Evolutionary conservation across 208 protist genomes (phyloP).

Genomic region (Crithidia mellificae): DNA sequence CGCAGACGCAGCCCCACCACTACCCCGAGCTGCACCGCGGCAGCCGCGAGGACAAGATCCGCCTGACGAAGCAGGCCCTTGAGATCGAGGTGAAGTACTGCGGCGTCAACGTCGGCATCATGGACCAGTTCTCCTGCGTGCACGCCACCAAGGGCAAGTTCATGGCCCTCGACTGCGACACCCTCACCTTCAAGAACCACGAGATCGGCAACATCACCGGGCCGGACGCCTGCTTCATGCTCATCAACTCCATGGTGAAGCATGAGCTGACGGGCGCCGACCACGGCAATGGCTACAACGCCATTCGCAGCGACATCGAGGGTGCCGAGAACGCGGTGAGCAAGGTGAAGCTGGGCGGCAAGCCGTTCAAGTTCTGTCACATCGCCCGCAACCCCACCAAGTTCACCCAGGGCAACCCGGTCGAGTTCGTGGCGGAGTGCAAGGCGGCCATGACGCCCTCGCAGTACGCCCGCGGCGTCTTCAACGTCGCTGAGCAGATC

Average conservation of each 20-base stretch:
- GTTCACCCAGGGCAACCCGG: constrained; percentile 52
- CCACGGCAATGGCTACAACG: constrained; percentile 55
- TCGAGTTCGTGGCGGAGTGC: constrained; percentile 54
- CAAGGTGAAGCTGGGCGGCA: constrained; percentile 50
- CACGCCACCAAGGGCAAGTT: constrained; percentile 66
- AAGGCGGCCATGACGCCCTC: constrained; percentile 50
- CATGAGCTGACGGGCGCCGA: constrained; percentile 49
- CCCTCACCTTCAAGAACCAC: constrained; percentile 54
- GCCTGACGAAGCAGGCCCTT: constrained; percentile 59
- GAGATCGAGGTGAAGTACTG: constrained; percentile 72
- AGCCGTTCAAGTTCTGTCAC: constrained; percentile 59
- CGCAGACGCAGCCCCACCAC: constrained; percentile 14
- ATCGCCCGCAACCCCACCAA: constrained; percentile 48
- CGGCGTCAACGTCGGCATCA: constrained; percentile 85
- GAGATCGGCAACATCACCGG: constrained; percentile 48
- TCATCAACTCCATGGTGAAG: constrained; percentile 69
- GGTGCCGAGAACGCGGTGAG: constrained; percentile 51
- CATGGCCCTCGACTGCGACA: constrained; percentile 78
- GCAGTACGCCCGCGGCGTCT: constrained; percentile 54
- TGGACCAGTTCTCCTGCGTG: constrained; percentile 85
- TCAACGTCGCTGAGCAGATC: constrained; percentile 63
- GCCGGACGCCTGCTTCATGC: constrained; percentile 56
- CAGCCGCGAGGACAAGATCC: constrained; percentile 44
- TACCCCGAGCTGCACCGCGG: constrained; percentile 38
- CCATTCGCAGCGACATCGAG: constrained; percentile 56